Percentiles rank a stretch among this genome's conserved stretches.
Evolutionary conservation across 345 rosid species (phyloP).

Genomic region (Microthlaspi erraticum): DNA sequence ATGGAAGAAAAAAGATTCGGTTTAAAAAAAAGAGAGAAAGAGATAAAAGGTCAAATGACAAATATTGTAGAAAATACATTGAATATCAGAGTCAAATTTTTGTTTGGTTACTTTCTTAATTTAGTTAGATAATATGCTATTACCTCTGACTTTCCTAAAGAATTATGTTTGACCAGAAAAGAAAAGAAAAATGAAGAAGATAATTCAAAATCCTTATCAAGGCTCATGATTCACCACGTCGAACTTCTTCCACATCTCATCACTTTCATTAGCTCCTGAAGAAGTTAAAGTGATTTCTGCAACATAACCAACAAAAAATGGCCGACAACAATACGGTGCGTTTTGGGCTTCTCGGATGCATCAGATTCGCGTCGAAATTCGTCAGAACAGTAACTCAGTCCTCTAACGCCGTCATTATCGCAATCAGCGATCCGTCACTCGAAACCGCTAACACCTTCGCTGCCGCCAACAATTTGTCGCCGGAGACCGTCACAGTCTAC

Average conservation of each 20-base stretch:
- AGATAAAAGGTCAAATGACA: no score
- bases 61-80: no score
- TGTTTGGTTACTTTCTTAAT: no score
- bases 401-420: slow-evolving; percentile 53
- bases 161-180: no score
- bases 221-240: slow-evolving; percentile 35
- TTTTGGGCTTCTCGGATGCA: slow-evolving; percentile 71
- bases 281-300: not conserved
- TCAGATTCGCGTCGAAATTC: slow-evolving; percentile 56
- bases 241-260: slow-evolving; percentile 10
- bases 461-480: slow-evolving; percentile 46
- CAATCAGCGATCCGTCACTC: slow-evolving; percentile 64
- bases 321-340: slow-evolving; percentile 45
- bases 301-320: slow-evolving; percentile 37
- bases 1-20: no score
- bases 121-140: no score
- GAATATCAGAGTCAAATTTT: no score
- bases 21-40: no score
- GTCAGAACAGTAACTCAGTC: slow-evolving; percentile 60
- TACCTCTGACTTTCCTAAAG: no score
- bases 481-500: slow-evolving; percentile 48
- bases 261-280: slow-evolving; percentile 13
- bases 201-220: not conserved
- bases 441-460: slow-evolving; percentile 62
- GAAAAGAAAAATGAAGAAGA: slow-evolving; percentile 13